Evolutionary conservation across 2,329 filamentous ascomycete genomes (phyloP).

Genomic region (Monilinia aucupariae): DNA sequence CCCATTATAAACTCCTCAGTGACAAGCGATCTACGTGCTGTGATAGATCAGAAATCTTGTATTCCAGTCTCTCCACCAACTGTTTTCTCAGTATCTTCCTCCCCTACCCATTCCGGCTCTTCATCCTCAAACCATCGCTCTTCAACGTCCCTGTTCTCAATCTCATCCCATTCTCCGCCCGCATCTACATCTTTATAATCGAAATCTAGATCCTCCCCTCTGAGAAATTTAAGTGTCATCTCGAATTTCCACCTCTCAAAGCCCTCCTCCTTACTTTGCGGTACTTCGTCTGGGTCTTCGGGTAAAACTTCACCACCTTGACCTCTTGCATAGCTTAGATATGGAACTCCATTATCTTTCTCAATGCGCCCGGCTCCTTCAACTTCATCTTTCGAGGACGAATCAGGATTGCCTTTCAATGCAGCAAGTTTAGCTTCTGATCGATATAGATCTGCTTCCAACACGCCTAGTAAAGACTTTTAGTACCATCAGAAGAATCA

Average conservation of each 20-base stretch:
- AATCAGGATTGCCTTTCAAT: conserved; percentile 19
- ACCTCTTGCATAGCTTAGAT: conserved; percentile 29
- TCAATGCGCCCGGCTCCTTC: neutral
- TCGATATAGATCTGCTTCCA: conserved; percentile 36
- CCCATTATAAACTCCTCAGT: neutral
- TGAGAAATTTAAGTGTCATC: conserved; percentile 35
- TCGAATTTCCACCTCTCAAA: conserved; percentile 34
- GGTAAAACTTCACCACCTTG: conserved; percentile 30
- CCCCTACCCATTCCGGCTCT: conserved; percentile 33
- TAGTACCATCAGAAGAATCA: conserved; percentile 1
- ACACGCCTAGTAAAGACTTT: conserved; percentile 18
- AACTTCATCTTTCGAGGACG: conserved; percentile 10
- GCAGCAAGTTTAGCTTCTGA: conserved; percentile 35
- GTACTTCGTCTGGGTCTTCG: conserved; percentile 34
- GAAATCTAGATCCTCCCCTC: conserved; percentile 36
- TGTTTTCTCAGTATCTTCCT: conserved; percentile 20
- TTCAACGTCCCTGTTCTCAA: conserved; percentile 34
- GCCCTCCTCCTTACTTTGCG: conserved; percentile 33
- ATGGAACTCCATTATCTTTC: conserved; percentile 20
- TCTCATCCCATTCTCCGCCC: conserved; percentile 33
- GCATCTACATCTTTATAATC: conserved; percentile 34
- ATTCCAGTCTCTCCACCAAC: conserved; percentile 34
- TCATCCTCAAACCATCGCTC: conserved; percentile 37
- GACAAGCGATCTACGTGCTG: neutral
- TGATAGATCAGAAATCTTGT: conserved; percentile 32